phyloP scores from a whole-genome alignment of 192 early-diverging fungal genomes.

The Coemansia sp. region DNA sequence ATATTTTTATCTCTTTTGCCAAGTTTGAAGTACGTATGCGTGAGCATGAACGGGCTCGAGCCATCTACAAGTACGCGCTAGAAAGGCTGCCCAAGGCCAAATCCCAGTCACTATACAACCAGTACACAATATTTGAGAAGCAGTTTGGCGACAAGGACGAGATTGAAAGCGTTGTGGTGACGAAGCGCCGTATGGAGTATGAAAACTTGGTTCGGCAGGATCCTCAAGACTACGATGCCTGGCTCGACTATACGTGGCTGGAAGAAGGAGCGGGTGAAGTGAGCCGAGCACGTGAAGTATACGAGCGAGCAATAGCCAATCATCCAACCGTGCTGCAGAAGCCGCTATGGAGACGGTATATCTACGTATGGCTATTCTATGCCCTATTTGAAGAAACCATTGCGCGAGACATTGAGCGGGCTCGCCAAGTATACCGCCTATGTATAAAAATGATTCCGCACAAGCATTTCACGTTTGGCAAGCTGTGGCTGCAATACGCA shows the following conservation, averaged over 20 bases:
- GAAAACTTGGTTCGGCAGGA: conserved; percentile 70
- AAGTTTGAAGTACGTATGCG: conserved; percentile 88
- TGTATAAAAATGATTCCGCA: conserved; percentile 89
- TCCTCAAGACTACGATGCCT: conserved; percentile 94
- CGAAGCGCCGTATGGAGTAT: conserved; percentile 87
- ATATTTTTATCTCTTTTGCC: conserved; percentile 94
- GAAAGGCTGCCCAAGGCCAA: conserved; percentile 78
- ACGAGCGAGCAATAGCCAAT: conserved; percentile 87
- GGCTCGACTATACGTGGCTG: conserved; percentile 93
- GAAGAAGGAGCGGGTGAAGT: conserved; percentile 73
- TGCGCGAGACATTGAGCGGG: conserved; percentile 74
- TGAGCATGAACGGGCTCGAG: conserved; percentile 89
- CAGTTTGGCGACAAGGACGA: conserved; percentile 85
- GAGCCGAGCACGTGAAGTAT: conserved; percentile 84
- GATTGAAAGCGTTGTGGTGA: conserved; percentile 87
- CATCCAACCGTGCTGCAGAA: conserved; percentile 84
- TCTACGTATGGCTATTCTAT: conserved; percentile 99
- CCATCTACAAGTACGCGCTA: conserved; percentile 94
- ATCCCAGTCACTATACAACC: conserved; percentile 86
- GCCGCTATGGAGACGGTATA: conserved; percentile 93
- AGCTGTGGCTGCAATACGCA: conserved; percentile 94
- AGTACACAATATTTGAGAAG: conserved; percentile 96
- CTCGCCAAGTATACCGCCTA: conserved; percentile 79
- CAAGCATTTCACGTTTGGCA: conserved; percentile 92
- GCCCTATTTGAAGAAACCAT: conserved; percentile 93